Base-by-base conservation (phyloP, 495 filamentous ascomycete species). In the Neurospora sp. region DNA sequence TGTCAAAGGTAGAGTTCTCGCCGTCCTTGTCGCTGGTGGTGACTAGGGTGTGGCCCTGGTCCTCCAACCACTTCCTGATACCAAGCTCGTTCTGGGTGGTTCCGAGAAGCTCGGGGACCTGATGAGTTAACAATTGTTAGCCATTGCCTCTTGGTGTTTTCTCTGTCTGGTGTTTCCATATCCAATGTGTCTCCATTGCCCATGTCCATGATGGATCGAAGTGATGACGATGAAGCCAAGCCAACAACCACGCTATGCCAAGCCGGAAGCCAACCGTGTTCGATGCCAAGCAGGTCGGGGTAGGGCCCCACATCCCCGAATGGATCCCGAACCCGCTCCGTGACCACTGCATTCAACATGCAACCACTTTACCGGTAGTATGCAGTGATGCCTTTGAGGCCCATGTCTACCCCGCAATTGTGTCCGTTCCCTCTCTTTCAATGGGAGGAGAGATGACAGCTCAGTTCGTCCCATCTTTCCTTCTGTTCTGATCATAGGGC, bases 1-100 rank as follows among this genome's bases (percentile, higher is more conserved):
- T 87, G 84, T 99, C 96, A 81, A 99, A 98, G 74, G 85, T 92
- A 70, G 95, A 98, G 89, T 93, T 89, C 85, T 92, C 91, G 73
- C 95, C 93, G 76, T 88, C 96, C 88, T 99, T 99, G 86, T 97
- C 93, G 73, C 94, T 97, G 72, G 96, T 99, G 77, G 95, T 99
- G 73, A 99, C 91, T 70, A 99, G 89, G 39, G 92, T 95, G 89
- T 99, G 96, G 79, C 96, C 96, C 81, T 94, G 88, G 70, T 93
- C 92, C 85, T 98, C 96, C 75, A 99, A 88, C 96, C 96, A 99
- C 84, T 96, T 93, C 75, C 96, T 89, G 79, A 99, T 83, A 71
- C 96, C 96, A 72, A 99, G 92, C 88, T 99, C 96, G 83, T 98
- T 98, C 87, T 99, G 94, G 71, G 92, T 97, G 59, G 95, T 97